Evolutionary conservation across 2,329 filamentous ascomycete genomes (phyloP), one percentile per base, ranked within the genome.

Genomic region (Aspergillus persii): DNA sequence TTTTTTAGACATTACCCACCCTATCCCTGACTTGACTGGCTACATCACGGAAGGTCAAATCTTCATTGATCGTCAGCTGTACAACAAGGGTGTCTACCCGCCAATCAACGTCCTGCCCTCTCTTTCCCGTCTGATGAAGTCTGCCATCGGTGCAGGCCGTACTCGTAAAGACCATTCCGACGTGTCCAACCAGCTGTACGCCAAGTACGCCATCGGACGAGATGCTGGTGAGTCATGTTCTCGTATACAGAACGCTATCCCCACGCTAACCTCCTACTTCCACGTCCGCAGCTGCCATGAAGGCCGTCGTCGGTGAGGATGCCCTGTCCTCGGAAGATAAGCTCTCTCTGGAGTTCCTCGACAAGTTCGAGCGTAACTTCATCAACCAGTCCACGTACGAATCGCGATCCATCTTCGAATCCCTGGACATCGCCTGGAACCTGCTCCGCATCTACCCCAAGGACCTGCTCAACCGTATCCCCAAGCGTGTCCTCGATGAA

Each of bases 31-130:
- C 83, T 83, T 99, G 82, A 99, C 95, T 64, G 95, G 95, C 58
- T 99, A 98, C 81, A 99, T 99, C 76, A 99, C 95, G 23, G 95
- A 99, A 81, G 96, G 95, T 47, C 95, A 99, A 79, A 97, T 99
- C 74, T 98, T 96, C 80, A 86, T 99, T 72, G 95, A 99, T 78
- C 92, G 94, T 80, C 88, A 90, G 73, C 84, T 99, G 55, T 78
- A 92, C 84, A 99, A 99, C 85, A 95, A 95, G 83, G 94, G 93
- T 80, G 89, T 99, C 80, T 97, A 96, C 83, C 95, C 95, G 55
- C 95, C 95, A 23, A 99, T 99, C 83, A 99, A 99, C 82, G 95
- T 99, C 65, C 83, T 99, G 62, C 95, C 95, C 27, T 99, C 95
- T 51, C 89, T 99, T 44, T 99, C 95, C 27, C 95, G 95, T 86